Evolutionary conservation across 2,329 filamentous ascomycete species (phyloP), one percentile per base, ranked within the genome.

Genomic region (Bipolaris sorokiniana): DNA sequence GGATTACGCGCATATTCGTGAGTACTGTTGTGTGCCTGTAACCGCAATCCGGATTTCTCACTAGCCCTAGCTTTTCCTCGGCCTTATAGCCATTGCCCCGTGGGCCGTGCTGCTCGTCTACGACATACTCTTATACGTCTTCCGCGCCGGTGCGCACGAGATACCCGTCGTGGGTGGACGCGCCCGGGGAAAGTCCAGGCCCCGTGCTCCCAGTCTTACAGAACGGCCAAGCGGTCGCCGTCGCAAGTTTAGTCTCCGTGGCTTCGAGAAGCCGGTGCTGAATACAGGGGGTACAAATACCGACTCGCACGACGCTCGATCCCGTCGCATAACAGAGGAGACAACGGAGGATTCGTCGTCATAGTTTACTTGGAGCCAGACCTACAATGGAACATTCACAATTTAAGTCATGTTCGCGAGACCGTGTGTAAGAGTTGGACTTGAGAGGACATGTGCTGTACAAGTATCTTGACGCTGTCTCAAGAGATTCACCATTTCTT

Each of bases 1-100:
- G 86, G 86, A 78, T 86, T 55, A 83, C 83, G 44, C 81, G 85
- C 9, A 69, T 86, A 42, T 90, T 89, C 71, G 87, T 90, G 80
- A 69, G 84, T 54, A 44, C 3, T 33, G 2, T n/a, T 13, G 18
- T 9, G 5, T 20, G 11, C n/a, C 15, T 6, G 11, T 7, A 1
- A 23, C 16, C 7, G 26, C 20, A 13, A 10, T 49, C 11, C 20
- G 13, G 22, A 51, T 22, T 28, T 41, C 52, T 67, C 81, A 63
- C 54, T 34, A 3, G 40, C 28, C 26, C 33, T 67, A 90, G 87
- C 74, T 90, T 31, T 66, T 88, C 55, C 81, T 89, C 56, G 86
- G 84, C 22, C 65, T 85, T 41, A 64, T 89, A 41, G 84, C 82
- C 44, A 85, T 90, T 62, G 82, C 83, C 1, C 88, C 88, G 10